A percentile compares a stretch with the other conserved stretches of the same genome.
Conservation (phyloP, 2,329 filamentous ascomycete genomes). For the Rutstroemia sp. region DNA sequence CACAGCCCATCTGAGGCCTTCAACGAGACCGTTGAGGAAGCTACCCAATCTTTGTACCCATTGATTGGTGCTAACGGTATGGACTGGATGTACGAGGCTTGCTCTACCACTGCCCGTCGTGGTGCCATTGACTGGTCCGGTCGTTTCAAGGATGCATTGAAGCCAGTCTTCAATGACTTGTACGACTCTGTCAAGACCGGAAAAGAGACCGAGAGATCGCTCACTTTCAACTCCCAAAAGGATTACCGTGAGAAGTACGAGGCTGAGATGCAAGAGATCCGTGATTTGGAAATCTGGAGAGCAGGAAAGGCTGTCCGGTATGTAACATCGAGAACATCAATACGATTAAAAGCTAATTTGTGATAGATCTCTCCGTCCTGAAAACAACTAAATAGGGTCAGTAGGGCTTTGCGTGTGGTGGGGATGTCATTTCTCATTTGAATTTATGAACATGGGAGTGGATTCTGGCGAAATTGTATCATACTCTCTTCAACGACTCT, state of each 20-base stretch:
- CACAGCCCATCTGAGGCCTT: constrained; percentile 98
- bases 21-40: constrained; percentile 99
- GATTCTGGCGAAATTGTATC: constrained; percentile 28
- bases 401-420: constrained; percentile 6
- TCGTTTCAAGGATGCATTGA: constrained; percentile 95
- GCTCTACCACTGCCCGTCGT: constrained; percentile 96
- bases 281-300: constrained; percentile 96
- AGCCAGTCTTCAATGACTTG: constrained; percentile 96
- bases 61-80: constrained; percentile 96
- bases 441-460: background rate
- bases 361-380: constrained; percentile 65
- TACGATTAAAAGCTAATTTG: constrained; percentile 13
- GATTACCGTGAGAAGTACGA: constrained; percentile 98
- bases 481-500: constrained; percentile 23
- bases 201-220: constrained; percentile 88
- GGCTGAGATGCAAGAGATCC: constrained; percentile 98
- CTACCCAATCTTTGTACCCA: constrained; percentile 95
- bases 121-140: constrained; percentile 98
- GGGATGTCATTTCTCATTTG: constrained; percentile 19
- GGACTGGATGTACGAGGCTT: constrained; percentile 99
- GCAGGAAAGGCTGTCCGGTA: constrained; percentile 95
- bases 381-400: constrained; percentile 60
- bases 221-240: constrained; percentile 92
- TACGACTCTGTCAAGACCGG: constrained; percentile 91
- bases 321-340: constrained; percentile 26